Evolutionary conservation across 164 flowering plant genomes (phyloP).

Genomic region (Aristolochia californica): DNA sequence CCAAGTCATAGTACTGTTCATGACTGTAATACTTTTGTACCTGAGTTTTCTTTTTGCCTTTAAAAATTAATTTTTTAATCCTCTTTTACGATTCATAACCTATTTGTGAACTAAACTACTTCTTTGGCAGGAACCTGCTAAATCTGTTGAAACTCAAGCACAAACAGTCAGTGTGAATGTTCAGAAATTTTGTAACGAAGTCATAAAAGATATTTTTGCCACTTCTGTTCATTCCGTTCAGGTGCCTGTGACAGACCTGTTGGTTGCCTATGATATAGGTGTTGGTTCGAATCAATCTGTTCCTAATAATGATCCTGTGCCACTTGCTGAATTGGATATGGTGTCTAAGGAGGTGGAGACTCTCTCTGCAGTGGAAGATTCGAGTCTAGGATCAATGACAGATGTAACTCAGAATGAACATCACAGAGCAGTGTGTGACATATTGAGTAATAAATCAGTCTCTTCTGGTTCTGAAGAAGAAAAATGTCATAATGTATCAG

Average conservation of each 20-base stretch:
- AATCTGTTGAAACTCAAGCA: slow-evolving; percentile 61
- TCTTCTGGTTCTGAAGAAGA: background rate
- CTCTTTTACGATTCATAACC: background rate
- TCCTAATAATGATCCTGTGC: background rate
- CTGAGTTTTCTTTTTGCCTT: background rate
- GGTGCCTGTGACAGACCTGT: slow-evolving; percentile 4
- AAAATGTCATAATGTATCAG: background rate
- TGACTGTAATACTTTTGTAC: background rate
- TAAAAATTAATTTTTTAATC: background rate
- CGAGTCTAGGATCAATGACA: background rate
- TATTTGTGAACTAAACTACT: background rate
- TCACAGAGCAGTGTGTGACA: background rate
- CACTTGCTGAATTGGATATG: slow-evolving; percentile 1
- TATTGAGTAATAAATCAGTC: background rate
- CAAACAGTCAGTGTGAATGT: slow-evolving; percentile 61
- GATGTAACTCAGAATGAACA: background rate
- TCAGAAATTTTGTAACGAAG: slow-evolving; percentile 55
- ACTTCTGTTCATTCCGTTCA: slow-evolving; percentile 10
- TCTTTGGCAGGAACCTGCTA: slow-evolving; percentile 48
- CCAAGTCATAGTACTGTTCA: background rate
- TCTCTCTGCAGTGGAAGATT: background rate
- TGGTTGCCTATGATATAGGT: background rate
- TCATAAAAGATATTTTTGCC: slow-evolving; percentile 50
- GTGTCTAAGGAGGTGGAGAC: no score
- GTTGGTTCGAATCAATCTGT: background rate